Base-by-base conservation (phyloP, 495 filamentous ascomycete species). In the Penicillium goetzii region DNA sequence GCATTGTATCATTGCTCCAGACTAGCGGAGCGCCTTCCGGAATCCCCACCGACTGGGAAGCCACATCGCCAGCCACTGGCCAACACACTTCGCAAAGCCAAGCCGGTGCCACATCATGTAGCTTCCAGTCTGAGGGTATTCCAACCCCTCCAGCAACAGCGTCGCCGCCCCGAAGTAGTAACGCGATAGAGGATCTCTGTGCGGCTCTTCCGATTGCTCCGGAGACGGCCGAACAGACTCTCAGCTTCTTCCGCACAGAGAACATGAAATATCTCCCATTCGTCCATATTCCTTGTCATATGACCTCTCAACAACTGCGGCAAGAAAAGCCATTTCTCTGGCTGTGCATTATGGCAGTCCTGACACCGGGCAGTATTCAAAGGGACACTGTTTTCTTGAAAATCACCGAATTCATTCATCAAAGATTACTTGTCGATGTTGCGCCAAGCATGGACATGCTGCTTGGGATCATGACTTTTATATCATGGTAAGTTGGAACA, bases 361-460 rank as follows among this genome's bases (percentile, higher is more conserved):
- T 70, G 0, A 75, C 71, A 7, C 72, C 60, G 52, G 75, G 67
- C 0, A 68, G 71, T 8, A 64, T 68, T 9, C 67, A 77, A 49
- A 80, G 81, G 49, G 67, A 74, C 1, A 60, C 56, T 1, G 59
- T 84, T 2, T 72, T 73, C 25, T 71, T 66, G 25, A 73, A 77
- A 52, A 67, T 81, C 56, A 79, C 76, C 66, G 72, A 68, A 41
- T 71, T 79, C 9, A 58, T 86, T 15, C 77, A 78, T 2, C 76
- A 83, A 41, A 79, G 80, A 62, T 68, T 85, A 56, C 63, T 86
- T 9, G 62, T 84, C n/a, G 77, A 83, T 11, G 60, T 72, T 30
- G 74, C 80, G n/a, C 80, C 78, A 65, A 83, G 69, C 57, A 66
- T 87, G 26, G 86, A 88, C 61, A 73, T 88, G 28, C 78, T 89